phyloP scores from a whole-genome alignment of 305 asterid species.

The Fraxinus sp. region DNA sequence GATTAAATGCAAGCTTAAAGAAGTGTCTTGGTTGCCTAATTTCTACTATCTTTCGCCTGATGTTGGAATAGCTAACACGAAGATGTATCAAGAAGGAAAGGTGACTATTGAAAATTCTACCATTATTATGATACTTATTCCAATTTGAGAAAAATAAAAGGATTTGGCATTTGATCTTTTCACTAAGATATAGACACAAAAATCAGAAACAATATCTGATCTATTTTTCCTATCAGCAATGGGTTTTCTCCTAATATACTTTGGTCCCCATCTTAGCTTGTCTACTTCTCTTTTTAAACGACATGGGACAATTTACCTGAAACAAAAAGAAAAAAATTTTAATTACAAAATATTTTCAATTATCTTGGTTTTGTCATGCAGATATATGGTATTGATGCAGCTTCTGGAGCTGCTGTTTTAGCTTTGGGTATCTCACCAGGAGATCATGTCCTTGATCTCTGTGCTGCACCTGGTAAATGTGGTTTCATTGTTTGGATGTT shows the following conservation, averaged over 20 bases:
- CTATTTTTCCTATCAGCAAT: neutral
- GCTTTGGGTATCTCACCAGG: slow-evolving; percentile 70
- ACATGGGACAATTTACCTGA: neutral
- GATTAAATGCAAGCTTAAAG: slow-evolving; percentile 54
- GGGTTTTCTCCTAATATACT: neutral
- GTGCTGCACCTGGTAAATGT: slow-evolving; percentile 88
- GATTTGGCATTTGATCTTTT: neutral
- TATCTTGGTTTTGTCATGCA: slow-evolving; percentile 28
- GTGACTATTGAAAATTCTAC: slow-evolving; percentile 30
- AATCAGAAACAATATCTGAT: neutral
- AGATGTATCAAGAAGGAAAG: slow-evolving; percentile 80
- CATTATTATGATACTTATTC: neutral
- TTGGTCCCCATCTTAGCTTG: neutral
- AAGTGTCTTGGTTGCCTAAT: slow-evolving; percentile 68
- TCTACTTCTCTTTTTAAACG: neutral
- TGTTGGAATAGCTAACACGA: slow-evolving; percentile 67
- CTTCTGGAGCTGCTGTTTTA: slow-evolving; percentile 94
- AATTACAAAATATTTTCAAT: neutral
- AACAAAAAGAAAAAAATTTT: neutral
- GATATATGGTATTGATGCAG: slow-evolving; percentile 97
- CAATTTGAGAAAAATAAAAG: neutral
- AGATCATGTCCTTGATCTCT: slow-evolving; percentile 89
- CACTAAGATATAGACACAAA: neutral
- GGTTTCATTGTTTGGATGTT: slow-evolving; percentile 15
- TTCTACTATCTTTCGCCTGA: slow-evolving; percentile 72